Evolutionary conservation across 306 rosid species (phyloP), one percentile per base, ranked within the genome.

Genomic region (Gleditsia sinensis): DNA sequence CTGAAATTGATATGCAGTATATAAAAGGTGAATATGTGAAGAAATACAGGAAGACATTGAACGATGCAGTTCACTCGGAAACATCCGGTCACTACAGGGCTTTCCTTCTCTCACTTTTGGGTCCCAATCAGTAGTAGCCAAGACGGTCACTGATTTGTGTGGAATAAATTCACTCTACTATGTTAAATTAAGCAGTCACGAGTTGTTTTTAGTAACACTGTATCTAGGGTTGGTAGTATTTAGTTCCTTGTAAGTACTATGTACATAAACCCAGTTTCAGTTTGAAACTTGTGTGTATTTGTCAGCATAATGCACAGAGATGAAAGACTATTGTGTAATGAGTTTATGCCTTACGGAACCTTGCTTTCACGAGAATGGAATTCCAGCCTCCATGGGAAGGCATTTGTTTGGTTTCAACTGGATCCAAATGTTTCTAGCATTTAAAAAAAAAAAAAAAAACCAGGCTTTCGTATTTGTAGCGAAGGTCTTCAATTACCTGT

Each of bases 1-100:
- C 87, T 37, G 93, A 93, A 80, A 74, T 84, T 17, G 95, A 93
- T 69, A 85, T 93, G 86, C 92, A 78, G 71, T 87, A 88, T 58
- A 84, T 90, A 74, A 88, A 88, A 83, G 86, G 77, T 7, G 95
- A 88, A 76, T 93, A 90, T 40, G 59, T 64, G 34, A 89, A 75
- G 77, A 86, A 88, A 65, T 86, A 87, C 75, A 74, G 78, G 55
- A 88, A 88, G 83, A 80, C 92, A 3, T 64, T 88, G 78, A 78
- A 87, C 46, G 85, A 87, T 76, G 91, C 86, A n/a, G 96, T 92
- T 72, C 87, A 83, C 70, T 90, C 98, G 1, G 98, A 90, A 75
- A 93, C 95, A 33, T 88, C 96, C 0, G 87, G 98, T 28, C 69
- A 80, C 72, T 93, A 93, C 82, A 70, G 84, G 81, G 67, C 85